These are phyloP conservation scores for Juglanconis oblonga DNA, from an alignment of 2,329 filamentous ascomycete species.

Conservation along the genomic window DNA sequence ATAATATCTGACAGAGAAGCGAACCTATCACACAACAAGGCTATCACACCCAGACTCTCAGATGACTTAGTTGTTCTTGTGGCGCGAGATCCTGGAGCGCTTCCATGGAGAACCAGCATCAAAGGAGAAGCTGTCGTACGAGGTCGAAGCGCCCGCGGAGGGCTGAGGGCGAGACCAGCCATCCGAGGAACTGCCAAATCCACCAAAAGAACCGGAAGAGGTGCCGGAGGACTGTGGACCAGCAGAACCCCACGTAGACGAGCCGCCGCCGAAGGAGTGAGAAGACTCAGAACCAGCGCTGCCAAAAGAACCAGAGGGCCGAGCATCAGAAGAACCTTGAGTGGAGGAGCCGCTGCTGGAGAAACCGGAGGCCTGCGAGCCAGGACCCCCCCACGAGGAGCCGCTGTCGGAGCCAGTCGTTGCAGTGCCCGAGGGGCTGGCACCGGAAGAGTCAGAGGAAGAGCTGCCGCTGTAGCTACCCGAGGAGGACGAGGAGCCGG, in stretches of 20 bases:
- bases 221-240: not conserved
- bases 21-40: not conserved
- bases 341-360: not conserved
- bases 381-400: not conserved
- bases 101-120: not conserved
- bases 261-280: not conserved
- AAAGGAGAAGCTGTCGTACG: not conserved
- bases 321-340: not conserved
- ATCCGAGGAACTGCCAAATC: not conserved
- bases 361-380: not conserved
- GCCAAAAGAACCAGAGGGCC: not conserved
- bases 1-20: not conserved
- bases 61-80: not conserved
- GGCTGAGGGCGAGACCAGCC: not conserved
- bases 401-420: not conserved
- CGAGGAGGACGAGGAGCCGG: not conserved
- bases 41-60: not conserved
- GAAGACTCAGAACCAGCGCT: not conserved
- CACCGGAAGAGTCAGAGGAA: not conserved
- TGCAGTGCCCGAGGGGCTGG: not conserved
- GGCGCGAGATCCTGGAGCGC: slow-evolving; percentile 3
- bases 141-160: not conserved
- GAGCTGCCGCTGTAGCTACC: not conserved
- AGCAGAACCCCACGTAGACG: not conserved
- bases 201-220: not conserved